Evolutionary conservation across 768 basidiomycete genomes (phyloP).

Genomic region (Amanita fuliginea): DNA sequence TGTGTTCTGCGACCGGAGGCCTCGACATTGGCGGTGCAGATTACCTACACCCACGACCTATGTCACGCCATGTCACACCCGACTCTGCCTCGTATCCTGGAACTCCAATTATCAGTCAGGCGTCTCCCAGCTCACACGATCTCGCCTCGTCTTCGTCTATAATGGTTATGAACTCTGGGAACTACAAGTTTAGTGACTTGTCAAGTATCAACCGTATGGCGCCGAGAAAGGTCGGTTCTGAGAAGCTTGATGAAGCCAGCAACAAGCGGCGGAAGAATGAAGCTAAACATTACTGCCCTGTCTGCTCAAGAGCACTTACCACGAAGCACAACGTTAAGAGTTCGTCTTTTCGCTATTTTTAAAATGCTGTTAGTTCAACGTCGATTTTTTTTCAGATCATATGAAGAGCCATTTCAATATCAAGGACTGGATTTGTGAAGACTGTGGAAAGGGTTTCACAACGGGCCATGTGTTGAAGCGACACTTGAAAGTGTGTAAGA

Average conservation of each 20-base stretch:
- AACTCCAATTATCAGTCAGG: neutral
- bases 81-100: neutral
- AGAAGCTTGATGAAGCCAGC: slow-evolving; percentile 2
- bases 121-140: neutral
- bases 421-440: neutral
- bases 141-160: neutral
- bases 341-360: neutral
- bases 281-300: neutral
- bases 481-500: neutral
- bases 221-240: slow-evolving; percentile 4
- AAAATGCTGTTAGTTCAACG: neutral
- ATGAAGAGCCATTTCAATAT: slow-evolving; percentile 1
- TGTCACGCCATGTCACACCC: neutral
- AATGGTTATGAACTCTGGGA: neutral
- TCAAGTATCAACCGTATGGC: neutral
- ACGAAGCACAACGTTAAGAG: slow-evolving; percentile 5
- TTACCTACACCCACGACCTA: neutral
- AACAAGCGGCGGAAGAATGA: slow-evolving; percentile 2
- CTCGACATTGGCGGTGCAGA: neutral
- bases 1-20: neutral
- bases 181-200: neutral
- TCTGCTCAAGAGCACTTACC: neutral
- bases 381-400: neutral
- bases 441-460: slow-evolving; percentile 1
- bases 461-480: slow-evolving; percentile 1